phyloP scores from a whole-genome alignment of 1,139 yeast species.

The Candida sp. region DNA sequence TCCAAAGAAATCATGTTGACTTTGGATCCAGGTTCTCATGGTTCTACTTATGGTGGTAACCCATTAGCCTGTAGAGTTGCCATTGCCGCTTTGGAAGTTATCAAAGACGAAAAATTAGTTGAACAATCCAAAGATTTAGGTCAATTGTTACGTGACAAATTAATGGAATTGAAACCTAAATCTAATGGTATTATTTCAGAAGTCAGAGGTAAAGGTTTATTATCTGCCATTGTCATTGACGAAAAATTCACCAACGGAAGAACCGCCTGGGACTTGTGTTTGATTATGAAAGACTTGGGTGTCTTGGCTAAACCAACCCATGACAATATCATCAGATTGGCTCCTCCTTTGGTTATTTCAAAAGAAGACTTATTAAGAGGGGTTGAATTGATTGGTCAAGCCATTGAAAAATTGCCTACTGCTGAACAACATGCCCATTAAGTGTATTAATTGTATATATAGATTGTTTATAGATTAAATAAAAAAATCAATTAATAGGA shows the following conservation, averaged over 20 bases:
- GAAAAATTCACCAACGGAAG: slow-evolving; percentile 80
- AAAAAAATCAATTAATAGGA: no score
- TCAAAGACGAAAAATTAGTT: slow-evolving; percentile 81
- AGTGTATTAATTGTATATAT: slow-evolving; percentile 4
- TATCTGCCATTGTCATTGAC: slow-evolving; percentile 91
- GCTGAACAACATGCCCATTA: slow-evolving; percentile 45
- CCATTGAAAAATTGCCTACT: slow-evolving; percentile 58
- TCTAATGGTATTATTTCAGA: slow-evolving; percentile 77
- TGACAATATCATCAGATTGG: slow-evolving; percentile 91
- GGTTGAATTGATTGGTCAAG: slow-evolving; percentile 63
- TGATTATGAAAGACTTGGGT: slow-evolving; percentile 85
- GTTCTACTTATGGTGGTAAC: slow-evolving; percentile 98
- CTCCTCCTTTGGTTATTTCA: slow-evolving; percentile 92
- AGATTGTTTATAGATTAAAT: no score
- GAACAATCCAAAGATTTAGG: slow-evolving; percentile 78
- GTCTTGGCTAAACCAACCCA: slow-evolving; percentile 97
- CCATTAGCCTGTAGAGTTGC: slow-evolving; percentile 95
- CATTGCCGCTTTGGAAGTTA: slow-evolving; percentile 90
- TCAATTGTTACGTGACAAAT: slow-evolving; percentile 61
- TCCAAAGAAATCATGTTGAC: slow-evolving; percentile 87
- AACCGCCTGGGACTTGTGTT: slow-evolving; percentile 95
- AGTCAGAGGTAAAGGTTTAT: slow-evolving; percentile 89
- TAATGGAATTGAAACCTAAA: slow-evolving; percentile 56
- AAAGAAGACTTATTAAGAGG: slow-evolving; percentile 85
- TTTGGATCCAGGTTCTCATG: slow-evolving; percentile 95